Base-by-base conservation (phyloP, 805 yeast genomes). In the Metschnikowia proteae region DNA sequence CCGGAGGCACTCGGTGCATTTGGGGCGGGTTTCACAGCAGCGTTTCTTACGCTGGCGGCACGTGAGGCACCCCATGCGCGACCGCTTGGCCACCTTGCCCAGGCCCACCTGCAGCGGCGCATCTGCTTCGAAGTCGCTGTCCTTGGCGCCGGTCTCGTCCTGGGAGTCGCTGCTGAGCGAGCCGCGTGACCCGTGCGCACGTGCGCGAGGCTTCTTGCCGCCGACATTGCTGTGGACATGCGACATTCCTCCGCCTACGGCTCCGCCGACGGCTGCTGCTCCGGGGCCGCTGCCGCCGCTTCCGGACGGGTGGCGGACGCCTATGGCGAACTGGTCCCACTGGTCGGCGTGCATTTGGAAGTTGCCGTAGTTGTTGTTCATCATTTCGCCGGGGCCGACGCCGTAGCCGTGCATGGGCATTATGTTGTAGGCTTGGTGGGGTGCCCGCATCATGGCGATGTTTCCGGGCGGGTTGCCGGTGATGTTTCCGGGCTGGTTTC, bases 21-120 rank as follows among this genome's bases (percentile, higher is more conserved):
- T 63, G 3, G 95, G 95, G 47, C 75, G 75, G 1, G 74, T 68
- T 60, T 87, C 94, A 59, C 88, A 85, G 55, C 95, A 87, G 47
- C 90, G 74, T 61, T 86, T 87, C 71, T 87, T 87, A 26, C 96
- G 67, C 50, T 78, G 80, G 39, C 94, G 76, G 57, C 96, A 87
- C 1, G 95, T 85, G 38, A 84, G 68, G 62, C 95, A 87, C 0
- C 96, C 96, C 74, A 75, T 73, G 58, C 88, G 73, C 13, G 86
- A 81, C 48, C 88, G 68, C 56, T 71, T 79, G n/a, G 71, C 56
- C 5, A 59, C 59, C 22, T 52, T 54, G 31, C 33, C 41, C 6
- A 42, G 49, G 4, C 38, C 36, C 13, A 17, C 25, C 13, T 25
- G 23, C 17, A 31, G 46, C 34, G 43, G 38, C 28, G 46, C 13